These are phyloP conservation scores for Fomes fomentarius DNA, from an alignment of 1,284 basidiomycete species.

Conservation along the genomic window DNA sequence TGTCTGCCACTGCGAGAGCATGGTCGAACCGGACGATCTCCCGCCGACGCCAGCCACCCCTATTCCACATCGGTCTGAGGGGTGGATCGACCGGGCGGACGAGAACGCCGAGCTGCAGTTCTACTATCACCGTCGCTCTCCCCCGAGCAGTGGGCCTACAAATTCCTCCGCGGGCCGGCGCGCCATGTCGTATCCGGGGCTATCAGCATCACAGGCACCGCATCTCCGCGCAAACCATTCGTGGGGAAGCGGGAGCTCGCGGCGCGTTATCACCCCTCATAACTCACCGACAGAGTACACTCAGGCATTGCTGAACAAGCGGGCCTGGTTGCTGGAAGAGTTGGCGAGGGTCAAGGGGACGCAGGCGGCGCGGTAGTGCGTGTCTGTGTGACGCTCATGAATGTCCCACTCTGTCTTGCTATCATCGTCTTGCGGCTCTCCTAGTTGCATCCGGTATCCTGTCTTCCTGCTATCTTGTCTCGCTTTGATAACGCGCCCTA, in stretches of 20 bases:
- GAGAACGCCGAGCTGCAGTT: slow-evolving; percentile 49
- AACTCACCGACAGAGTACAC: slow-evolving; percentile 46
- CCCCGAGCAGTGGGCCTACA: slow-evolving; percentile 12
- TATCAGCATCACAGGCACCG: slow-evolving; percentile 1
- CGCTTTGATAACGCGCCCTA: too few relatives aligned
- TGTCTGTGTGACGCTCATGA: background rate
- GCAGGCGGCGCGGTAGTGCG: slow-evolving; percentile 3
- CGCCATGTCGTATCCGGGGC: slow-evolving; percentile 11
- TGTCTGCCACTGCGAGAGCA: slow-evolving; percentile 17
- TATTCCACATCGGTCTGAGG: slow-evolving; percentile 48
- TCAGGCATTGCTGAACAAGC: slow-evolving; percentile 51
- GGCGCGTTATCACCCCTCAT: slow-evolving; percentile 37
- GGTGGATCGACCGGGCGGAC: slow-evolving; percentile 57
- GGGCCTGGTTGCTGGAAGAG: slow-evolving; percentile 50
- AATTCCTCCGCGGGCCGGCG: slow-evolving; percentile 7
- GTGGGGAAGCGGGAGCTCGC: background rate
- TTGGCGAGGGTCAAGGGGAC: slow-evolving; percentile 41
- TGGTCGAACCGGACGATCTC: slow-evolving; percentile 11
- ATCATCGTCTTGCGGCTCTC: background rate
- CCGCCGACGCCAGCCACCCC: slow-evolving; percentile 13
- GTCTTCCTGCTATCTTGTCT: background rate
- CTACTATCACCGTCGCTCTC: slow-evolving; percentile 39
- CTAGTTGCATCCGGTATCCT: background rate
- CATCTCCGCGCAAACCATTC: background rate
- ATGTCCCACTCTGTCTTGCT: background rate